phyloP scores from a whole-genome alignment of 2,329 filamentous ascomycete genomes.

The Diaporthe helianthi region DNA sequence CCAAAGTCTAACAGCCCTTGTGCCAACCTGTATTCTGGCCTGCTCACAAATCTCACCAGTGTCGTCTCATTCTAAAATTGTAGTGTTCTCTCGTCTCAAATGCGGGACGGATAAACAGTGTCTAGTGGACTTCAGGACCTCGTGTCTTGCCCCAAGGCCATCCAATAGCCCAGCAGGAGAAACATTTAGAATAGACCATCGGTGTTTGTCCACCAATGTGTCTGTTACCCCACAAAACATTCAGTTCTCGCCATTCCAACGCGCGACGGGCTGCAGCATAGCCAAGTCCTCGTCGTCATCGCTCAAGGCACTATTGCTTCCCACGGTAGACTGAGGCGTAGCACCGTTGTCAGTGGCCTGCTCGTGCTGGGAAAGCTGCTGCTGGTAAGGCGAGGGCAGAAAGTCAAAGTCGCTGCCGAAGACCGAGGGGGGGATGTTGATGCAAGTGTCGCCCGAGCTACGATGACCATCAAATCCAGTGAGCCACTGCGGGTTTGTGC shows the following conservation, averaged over 20 bases:
- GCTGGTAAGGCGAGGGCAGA: background rate
- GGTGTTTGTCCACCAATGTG: too few species aligned
- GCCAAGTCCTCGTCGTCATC: too few species aligned
- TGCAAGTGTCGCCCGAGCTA: background rate
- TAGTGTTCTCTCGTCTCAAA: background rate
- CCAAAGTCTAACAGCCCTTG: background rate
- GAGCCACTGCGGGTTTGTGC: background rate
- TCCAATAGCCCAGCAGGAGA: too few species aligned
- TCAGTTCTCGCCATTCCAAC: too few species aligned
- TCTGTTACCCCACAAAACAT: too few species aligned
- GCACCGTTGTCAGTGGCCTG: too few species aligned
- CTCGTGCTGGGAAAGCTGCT: background rate
- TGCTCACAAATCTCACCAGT: background rate
- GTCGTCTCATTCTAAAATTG: background rate
- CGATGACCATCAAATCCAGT: background rate
- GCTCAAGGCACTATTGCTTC: too few species aligned
- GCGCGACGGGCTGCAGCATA: too few species aligned
- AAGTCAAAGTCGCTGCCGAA: background rate
- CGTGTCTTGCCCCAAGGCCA: background rate
- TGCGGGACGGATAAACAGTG: background rate
- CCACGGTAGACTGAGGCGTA: too few species aligned
- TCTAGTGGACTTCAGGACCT: too few species aligned
- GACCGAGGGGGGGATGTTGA: too few species aligned
- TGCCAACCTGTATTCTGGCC: background rate
- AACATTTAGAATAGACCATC: too few species aligned